These are phyloP conservation scores for Phytophthora constricta DNA, from an alignment of 352 stramenopile species.

Conservation along the genomic window DNA sequence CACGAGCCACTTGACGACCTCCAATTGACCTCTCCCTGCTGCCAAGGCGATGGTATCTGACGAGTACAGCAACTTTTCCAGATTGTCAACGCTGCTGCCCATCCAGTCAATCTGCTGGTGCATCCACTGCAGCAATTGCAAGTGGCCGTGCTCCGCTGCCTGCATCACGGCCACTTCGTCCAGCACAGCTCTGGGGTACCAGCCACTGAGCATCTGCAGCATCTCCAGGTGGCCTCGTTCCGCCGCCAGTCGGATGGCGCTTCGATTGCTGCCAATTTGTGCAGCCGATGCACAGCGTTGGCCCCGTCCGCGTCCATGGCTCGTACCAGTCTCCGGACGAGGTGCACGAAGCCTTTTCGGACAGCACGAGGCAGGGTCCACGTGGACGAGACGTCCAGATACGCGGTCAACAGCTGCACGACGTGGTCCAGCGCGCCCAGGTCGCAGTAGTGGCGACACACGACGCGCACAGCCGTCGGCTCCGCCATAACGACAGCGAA, in stretches of 20 bases:
- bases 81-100: background rate
- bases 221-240: conserved; percentile 40
- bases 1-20: conserved; percentile 35
- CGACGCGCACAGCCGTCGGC: conserved; percentile 23
- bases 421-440: conserved; percentile 50
- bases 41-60: conserved; percentile 22
- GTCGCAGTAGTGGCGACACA: conserved; percentile 23
- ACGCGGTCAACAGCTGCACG: conserved; percentile 42
- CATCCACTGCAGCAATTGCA: conserved; percentile 34
- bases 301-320: conserved; percentile 41
- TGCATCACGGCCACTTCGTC: conserved; percentile 32
- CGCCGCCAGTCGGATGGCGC: conserved; percentile 41
- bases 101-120: conserved; percentile 8
- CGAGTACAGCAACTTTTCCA: conserved; percentile 28
- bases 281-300: conserved; percentile 1
- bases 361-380: conserved; percentile 55
- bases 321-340: conserved; percentile 41
- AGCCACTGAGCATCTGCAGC: conserved; percentile 7
- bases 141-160: conserved; percentile 31
- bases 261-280: conserved; percentile 9
- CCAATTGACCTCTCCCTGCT: conserved; percentile 21
- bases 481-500: conserved; percentile 6
- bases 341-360: conserved; percentile 42
- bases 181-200: conserved; percentile 18
- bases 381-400: conserved; percentile 37